Percentiles rank a stretch among this genome's conserved stretches.
phyloP scores from a whole-genome alignment of 345 rosid genomes.

The Combretum micranthum region DNA sequence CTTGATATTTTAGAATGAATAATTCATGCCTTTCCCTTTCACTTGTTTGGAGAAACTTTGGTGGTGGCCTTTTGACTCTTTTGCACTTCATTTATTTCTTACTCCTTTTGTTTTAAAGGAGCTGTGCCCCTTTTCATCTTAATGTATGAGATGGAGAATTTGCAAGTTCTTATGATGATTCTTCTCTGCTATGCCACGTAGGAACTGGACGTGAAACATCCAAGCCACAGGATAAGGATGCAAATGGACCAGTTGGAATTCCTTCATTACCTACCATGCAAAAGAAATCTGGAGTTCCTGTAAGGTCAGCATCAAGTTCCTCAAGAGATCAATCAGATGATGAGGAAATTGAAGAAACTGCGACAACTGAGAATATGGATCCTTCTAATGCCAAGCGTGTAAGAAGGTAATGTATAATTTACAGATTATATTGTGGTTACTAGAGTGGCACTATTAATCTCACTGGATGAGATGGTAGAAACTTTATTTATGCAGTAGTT shows the following conservation, averaged over 20 bases:
- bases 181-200: conserved; percentile 1
- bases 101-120: no score
- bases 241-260: conserved; percentile 17
- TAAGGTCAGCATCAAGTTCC: conserved; percentile 58
- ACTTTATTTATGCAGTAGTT: no score
- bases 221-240: conserved; percentile 32
- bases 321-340: conserved; percentile 76
- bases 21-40: no score
- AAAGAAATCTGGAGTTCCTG: conserved; percentile 30
- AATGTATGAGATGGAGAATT: no score
- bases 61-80: no score
- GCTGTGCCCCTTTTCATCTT: no score
- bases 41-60: no score
- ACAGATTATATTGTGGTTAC: conserved; percentile 5
- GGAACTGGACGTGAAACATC: conserved; percentile 15
- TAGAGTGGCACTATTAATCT: neutral
- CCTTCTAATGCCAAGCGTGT: conserved; percentile 73
- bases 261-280: conserved; percentile 24
- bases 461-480: neutral
- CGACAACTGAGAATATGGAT: conserved; percentile 45
- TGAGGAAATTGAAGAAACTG: conserved; percentile 71
- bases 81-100: no score
- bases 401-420: conserved; percentile 46
- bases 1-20: no score
- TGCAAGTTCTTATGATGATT: neutral